phyloP scores from a whole-genome alignment of 495 filamentous ascomycete genomes.

The Neurospora discreta region DNA sequence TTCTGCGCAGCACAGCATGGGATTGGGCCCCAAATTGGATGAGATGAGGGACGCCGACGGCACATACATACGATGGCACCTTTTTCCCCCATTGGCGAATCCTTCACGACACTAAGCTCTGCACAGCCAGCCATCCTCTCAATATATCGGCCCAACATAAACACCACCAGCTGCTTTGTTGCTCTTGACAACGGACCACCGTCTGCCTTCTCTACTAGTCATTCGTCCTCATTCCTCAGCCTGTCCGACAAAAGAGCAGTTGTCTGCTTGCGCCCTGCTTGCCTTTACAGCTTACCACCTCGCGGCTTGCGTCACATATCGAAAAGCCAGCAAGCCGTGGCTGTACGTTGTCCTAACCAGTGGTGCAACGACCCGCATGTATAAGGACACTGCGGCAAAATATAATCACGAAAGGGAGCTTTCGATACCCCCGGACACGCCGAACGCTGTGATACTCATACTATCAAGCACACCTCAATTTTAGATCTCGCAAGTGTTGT shows the following conservation, averaged over 20 bases:
- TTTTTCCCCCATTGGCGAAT: background rate
- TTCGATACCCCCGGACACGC: background rate
- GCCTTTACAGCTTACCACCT: background rate
- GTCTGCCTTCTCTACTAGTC: background rate
- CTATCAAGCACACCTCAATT: background rate
- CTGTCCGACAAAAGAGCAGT: background rate
- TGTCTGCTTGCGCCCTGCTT: background rate
- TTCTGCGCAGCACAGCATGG: background rate
- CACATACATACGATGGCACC: background rate
- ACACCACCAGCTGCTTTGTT: background rate
- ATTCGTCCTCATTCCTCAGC: background rate
- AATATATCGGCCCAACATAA: background rate
- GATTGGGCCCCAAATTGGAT: background rate
- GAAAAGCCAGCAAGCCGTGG: background rate
- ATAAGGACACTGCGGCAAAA: background rate
- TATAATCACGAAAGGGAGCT: background rate
- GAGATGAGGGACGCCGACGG: background rate
- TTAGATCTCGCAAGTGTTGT: background rate
- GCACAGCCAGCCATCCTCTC: background rate
- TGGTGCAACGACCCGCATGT: background rate
- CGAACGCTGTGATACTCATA: background rate
- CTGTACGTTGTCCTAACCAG: background rate
- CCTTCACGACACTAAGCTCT: background rate
- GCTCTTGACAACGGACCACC: background rate
- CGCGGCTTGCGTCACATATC: background rate